Conservation (phyloP, 441 rosid species). For the Corymbia citriodora region DNA sequence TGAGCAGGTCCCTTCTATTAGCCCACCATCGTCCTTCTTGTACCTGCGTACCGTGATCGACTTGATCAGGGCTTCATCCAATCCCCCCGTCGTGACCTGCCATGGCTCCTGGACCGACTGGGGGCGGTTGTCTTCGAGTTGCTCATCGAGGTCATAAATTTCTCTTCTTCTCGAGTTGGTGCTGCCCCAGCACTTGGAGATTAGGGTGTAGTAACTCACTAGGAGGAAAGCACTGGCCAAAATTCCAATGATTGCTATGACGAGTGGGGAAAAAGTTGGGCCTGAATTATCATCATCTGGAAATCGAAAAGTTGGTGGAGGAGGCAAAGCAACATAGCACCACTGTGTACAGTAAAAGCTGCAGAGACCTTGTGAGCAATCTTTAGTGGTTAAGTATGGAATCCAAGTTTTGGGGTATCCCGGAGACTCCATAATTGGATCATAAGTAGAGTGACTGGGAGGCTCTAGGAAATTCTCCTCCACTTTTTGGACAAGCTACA, state of each 20-base stretch:
- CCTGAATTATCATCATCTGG: conserved; percentile 31
- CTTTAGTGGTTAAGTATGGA: conserved; percentile 16
- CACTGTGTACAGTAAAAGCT: conserved; percentile 16
- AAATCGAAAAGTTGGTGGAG: conserved; percentile 63
- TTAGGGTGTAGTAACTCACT: conserved; percentile 61
- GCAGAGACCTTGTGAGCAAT: not conserved
- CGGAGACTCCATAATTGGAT: conserved; percentile 36
- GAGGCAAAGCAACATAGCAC: conserved; percentile 24
- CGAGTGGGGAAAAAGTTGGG: conserved; percentile 67
- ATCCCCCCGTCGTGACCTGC: conserved; percentile 37
- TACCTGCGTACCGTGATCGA: conserved; percentile 58
- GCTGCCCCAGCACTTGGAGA: conserved; percentile 57
- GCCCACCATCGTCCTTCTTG: conserved; percentile 39
- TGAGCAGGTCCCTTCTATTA: conserved; percentile 63
- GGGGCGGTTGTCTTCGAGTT: conserved; percentile 27
- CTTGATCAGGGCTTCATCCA: conserved; percentile 68
- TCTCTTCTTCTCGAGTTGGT: conserved; percentile 11
- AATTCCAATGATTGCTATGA: conserved; percentile 72
- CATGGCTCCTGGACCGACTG: conserved; percentile 46
- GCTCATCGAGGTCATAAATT: conserved; percentile 20
- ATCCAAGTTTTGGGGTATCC: conserved; percentile 40
- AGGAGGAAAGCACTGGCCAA: conserved; percentile 78
- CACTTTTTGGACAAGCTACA: not conserved
- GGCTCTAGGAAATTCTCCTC: not conserved
- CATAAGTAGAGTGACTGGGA: not conserved